A percentile compares a stretch with the other conserved stretches of the same genome.
Conservation (phyloP, 441 rosid genomes). For the Aquilaria agallochum region DNA sequence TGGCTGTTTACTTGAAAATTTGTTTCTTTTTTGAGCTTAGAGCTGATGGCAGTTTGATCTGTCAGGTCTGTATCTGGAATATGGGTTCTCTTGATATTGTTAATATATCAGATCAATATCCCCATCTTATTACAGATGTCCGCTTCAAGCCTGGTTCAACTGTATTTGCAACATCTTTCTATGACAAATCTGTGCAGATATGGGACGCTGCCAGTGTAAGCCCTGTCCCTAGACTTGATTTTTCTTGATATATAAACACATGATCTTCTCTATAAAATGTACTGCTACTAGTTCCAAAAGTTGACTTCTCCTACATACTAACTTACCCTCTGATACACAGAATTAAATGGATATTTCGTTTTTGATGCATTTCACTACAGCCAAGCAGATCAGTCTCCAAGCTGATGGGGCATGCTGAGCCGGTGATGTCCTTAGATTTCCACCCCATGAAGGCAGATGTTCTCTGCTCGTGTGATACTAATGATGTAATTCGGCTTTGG, state of each 20-base stretch:
- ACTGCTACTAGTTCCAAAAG: no score
- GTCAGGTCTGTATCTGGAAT: constrained; percentile 36
- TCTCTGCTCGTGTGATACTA: constrained; percentile 35
- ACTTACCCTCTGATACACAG: no score
- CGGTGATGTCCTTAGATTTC: constrained; percentile 38
- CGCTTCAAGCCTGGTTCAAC: constrained; percentile 33
- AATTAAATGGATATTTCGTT: neutral
- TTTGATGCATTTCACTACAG: constrained; percentile 19
- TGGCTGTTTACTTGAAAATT: constrained; percentile 5
- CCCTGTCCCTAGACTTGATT: neutral
- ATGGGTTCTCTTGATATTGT: constrained; percentile 21
- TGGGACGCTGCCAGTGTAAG: constrained; percentile 42
- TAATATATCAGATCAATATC: constrained; percentile 27
- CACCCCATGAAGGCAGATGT: constrained; percentile 32
- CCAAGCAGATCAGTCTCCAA: constrained; percentile 22
- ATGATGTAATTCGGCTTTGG: constrained; percentile 43
- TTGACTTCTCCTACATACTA: no score
- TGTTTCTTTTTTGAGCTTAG: neutral
- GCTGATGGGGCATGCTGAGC: constrained; percentile 31
- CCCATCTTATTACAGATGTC: constrained; percentile 35
- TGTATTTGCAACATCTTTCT: constrained; percentile 36
- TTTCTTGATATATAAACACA: neutral
- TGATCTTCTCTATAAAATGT: no score
- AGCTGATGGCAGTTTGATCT: constrained; percentile 9
- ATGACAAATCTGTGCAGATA: constrained; percentile 37